Evolutionary conservation across 345 rosid genomes (phyloP).

Genomic region (Camelina laxa): DNA sequence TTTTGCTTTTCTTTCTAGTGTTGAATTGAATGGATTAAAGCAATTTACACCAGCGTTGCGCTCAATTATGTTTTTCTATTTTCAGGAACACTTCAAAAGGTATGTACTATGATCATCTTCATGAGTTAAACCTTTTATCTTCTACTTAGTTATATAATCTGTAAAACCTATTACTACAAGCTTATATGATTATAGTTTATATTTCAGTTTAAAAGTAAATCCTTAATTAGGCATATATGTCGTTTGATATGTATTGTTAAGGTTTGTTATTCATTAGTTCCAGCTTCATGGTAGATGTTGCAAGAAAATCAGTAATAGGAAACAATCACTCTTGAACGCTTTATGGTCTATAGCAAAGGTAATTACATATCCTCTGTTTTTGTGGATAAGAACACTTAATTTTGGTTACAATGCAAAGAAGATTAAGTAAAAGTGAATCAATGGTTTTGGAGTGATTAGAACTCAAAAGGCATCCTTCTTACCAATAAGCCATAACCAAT

Average conservation of each 20-base stretch:
- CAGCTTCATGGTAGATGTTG: neutral
- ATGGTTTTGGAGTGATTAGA: neutral
- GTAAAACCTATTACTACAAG: too few species aligned
- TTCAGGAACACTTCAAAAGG: slow-evolving; percentile 24
- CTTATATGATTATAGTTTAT: too few species aligned
- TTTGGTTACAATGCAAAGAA: slow-evolving; percentile 21
- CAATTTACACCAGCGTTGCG: slow-evolving; percentile 36
- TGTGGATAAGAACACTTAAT: neutral
- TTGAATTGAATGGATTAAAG: slow-evolving; percentile 4
- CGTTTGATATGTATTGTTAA: neutral
- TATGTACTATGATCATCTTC: neutral
- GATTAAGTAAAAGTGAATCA: neutral
- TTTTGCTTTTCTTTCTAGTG: neutral
- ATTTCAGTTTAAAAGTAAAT: too few species aligned
- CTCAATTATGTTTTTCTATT: slow-evolving; percentile 42
- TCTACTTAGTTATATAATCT: neutral
- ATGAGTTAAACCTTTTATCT: neutral
- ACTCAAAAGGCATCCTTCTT: slow-evolving; percentile 56
- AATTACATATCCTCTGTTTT: neutral
- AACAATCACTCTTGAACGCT: neutral
- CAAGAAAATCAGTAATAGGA: slow-evolving; percentile 4
- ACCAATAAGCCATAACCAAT: slow-evolving; percentile 92
- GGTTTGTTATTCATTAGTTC: neutral
- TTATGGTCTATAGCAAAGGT: too few species aligned
- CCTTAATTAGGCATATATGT: too few species aligned